Conservation (phyloP, 805 yeast genomes). For the Pichia manshurica region DNA sequence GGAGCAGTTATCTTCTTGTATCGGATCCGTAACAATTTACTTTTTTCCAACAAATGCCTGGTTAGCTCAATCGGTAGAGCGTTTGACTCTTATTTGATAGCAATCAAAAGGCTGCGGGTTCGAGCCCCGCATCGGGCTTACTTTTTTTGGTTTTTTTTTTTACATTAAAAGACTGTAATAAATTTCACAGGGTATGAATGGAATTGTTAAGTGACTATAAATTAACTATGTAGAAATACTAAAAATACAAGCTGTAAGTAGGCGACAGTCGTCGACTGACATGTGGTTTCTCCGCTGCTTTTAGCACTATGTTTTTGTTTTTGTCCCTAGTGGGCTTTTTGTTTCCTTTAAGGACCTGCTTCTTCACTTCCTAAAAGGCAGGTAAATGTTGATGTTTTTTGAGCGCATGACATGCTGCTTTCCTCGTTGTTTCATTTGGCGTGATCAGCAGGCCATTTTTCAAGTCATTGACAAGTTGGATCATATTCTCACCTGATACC, state of each 20-base stretch:
- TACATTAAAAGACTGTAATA: too few species aligned
- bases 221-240: background rate
- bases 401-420: constrained; percentile 17
- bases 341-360: background rate
- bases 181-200: background rate
- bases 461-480: constrained; percentile 16
- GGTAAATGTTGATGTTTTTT: constrained; percentile 19
- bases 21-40: too few species aligned
- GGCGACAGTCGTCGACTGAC: background rate
- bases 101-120: constrained; percentile 19
- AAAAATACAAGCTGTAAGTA: background rate
- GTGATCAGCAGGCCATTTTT: constrained; percentile 21
- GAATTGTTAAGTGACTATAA: background rate
- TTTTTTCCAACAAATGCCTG: constrained; percentile 9
- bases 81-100: constrained; percentile 15
- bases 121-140: constrained; percentile 20
- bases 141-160: constrained; percentile 1
- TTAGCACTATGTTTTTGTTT: background rate
- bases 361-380: background rate
- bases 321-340: background rate
- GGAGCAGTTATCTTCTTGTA: too few species aligned
- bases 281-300: background rate
- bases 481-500: constrained; percentile 8
- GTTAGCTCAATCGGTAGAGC: constrained; percentile 20
- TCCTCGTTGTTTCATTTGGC: constrained; percentile 22